Conservation (phyloP, 208 protist genomes). For the Trypanosoma melophagium region DNA sequence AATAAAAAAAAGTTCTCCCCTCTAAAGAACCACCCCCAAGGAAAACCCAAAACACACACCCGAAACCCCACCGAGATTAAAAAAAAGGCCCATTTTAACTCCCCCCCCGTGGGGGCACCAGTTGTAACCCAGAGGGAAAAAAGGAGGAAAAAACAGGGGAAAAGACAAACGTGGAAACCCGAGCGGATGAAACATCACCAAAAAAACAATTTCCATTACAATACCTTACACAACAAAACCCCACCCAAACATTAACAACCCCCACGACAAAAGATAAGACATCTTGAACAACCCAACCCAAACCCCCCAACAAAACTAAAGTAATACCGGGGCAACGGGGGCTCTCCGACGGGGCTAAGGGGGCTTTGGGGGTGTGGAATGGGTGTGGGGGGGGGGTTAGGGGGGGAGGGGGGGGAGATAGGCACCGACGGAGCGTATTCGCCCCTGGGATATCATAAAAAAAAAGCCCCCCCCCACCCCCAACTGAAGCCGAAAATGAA, state of each 20-base stretch:
- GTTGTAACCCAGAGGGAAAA: too few species aligned
- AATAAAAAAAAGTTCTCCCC: too few species aligned
- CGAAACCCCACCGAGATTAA: too few species aligned
- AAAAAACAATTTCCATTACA: constrained; percentile 99
- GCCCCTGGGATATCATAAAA: constrained; percentile 99
- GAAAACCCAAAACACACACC: too few species aligned
- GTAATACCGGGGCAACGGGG: constrained; percentile 99
- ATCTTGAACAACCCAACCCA: constrained; percentile 96
- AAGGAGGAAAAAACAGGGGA: constrained; percentile 74
- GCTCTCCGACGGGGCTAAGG: constrained; percentile 99
- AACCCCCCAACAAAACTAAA: constrained; percentile 98
- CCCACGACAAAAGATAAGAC: constrained; percentile 62
- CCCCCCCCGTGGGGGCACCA: too few species aligned
- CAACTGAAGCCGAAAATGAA: too few species aligned
- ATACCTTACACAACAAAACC: too few species aligned
- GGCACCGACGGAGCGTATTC: constrained; percentile 96
- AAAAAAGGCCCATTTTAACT: too few species aligned
- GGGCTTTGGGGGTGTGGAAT: constrained; percentile 98
- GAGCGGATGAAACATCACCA: constrained; percentile 96
- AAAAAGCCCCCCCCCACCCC: constrained; percentile 96
- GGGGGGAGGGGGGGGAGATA: constrained; percentile 98
- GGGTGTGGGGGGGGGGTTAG: constrained; percentile 99
- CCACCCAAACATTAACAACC: constrained; percentile 98
- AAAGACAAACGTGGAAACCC: constrained; percentile 74
- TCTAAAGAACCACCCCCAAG: too few species aligned